Evolutionary conservation across 148 eudicot species (phyloP).

Genomic region (Silene uniflora): DNA sequence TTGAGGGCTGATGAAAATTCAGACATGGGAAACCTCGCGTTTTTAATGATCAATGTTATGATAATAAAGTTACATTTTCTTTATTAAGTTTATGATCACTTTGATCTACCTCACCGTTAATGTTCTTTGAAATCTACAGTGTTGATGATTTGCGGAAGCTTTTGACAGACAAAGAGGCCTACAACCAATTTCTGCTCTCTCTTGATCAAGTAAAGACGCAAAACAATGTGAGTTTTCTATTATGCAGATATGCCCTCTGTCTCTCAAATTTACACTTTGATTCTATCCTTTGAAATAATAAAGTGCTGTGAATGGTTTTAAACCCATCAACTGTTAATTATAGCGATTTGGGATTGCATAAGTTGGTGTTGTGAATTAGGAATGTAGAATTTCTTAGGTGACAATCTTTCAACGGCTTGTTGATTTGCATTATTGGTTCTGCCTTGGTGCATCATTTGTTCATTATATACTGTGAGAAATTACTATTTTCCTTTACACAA

Average conservation of each 20-base stretch:
- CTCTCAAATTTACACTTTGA: not conserved
- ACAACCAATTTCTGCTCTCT: conserved; percentile 32
- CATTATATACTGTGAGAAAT: not conserved
- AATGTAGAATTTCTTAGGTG: not conserved
- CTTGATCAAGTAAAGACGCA: conserved; percentile 46
- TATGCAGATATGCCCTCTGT: not conserved
- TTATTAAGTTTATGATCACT: not conserved
- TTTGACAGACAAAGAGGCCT: conserved; percentile 35
- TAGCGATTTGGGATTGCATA: not conserved
- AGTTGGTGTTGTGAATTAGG: not conserved
- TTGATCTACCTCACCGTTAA: conserved; percentile 5
- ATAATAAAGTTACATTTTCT: not conserved
- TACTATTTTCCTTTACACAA: not conserved
- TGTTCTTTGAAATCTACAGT: conserved; percentile 16
- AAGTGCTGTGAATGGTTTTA: not conserved
- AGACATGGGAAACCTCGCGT: not conserved
- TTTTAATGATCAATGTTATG: not conserved
- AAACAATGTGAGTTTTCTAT: conserved; percentile 30
- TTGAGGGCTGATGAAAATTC: not conserved
- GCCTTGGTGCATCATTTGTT: not conserved
- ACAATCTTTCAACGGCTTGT: conserved; percentile 5
- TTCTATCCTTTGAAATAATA: not conserved
- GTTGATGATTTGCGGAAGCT: conserved; percentile 39
- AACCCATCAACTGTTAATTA: not conserved
- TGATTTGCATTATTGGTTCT: not conserved